Evolutionary conservation across 129 eudicot genomes (phyloP).

Genomic region (Chrysanthemum makinoi): DNA sequence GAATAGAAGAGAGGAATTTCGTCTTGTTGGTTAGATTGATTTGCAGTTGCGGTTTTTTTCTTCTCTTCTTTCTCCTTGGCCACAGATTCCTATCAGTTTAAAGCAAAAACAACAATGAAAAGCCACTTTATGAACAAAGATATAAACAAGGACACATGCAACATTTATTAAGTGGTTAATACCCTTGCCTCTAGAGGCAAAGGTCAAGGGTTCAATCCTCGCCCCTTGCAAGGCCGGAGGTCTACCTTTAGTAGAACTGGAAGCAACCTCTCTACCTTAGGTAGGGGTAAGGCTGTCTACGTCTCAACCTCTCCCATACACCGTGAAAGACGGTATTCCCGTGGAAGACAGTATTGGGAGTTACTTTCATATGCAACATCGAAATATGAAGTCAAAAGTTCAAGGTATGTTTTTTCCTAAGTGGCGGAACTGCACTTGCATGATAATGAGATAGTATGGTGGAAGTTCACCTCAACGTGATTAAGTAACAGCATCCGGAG

Average conservation of each 20-base stretch:
- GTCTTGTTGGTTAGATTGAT: conserved; percentile 46
- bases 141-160: background rate
- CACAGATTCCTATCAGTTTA: conserved; percentile 50
- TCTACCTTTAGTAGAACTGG: too few relatives aligned
- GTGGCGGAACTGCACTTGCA: conserved; percentile 2
- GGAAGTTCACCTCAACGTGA: conserved; percentile 7
- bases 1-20: conserved; percentile 78
- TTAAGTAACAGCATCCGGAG: too few relatives aligned
- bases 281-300: too few relatives aligned
- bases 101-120: conserved; percentile 20
- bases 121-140: background rate
- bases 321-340: too few relatives aligned
- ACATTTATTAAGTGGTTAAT: too few relatives aligned
- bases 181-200: too few relatives aligned
- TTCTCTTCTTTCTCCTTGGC: conserved; percentile 81
- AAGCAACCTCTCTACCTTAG: too few relatives aligned
- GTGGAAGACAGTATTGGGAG: too few relatives aligned
- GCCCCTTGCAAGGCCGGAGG: too few relatives aligned
- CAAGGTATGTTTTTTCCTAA: conserved; percentile 7
- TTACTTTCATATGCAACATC: background rate
- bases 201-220: too few relatives aligned
- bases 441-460: background rate
- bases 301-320: too few relatives aligned
- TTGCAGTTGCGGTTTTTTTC: conserved; percentile 28
- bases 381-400: background rate